Conservation (phyloP, 176 grass and related monocot species). For the Melocanna baccifera region DNA sequence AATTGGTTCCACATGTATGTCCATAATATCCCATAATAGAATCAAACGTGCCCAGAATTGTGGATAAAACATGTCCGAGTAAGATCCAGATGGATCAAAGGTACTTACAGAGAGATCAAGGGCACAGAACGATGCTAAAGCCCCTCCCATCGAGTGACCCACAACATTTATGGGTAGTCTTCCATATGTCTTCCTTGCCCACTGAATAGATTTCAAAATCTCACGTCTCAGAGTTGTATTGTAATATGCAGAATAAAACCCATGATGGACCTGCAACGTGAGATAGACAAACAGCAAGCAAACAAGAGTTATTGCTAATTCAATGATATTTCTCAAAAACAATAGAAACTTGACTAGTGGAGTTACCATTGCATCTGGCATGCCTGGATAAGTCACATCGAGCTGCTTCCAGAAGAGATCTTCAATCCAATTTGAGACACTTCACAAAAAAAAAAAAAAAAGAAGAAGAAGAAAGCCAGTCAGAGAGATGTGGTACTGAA, state of each 20-base stretch:
- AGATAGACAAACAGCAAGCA: constrained; percentile 18
- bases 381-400: constrained; percentile 92
- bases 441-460: constrained; percentile 39
- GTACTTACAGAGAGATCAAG: constrained; percentile 80
- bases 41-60: not conserved
- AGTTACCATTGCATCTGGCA: constrained; percentile 82
- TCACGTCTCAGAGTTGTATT: constrained; percentile 64
- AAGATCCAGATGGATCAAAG: constrained; percentile 18
- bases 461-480: not conserved
- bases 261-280: constrained; percentile 69
- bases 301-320: constrained; percentile 21
- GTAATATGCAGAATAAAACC: constrained; percentile 85
- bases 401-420: constrained; percentile 96
- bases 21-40: not conserved
- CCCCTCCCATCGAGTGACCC: constrained; percentile 93
- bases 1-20: not conserved
- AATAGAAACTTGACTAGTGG: not conserved
- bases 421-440: constrained; percentile 82
- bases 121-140: constrained; percentile 88
- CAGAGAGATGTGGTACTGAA: not conserved
- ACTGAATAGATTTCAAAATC: constrained; percentile 59
- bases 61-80: not conserved
- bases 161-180: constrained; percentile 65
- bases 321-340: not conserved
- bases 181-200: constrained; percentile 55